These are phyloP conservation scores for Xylaria sp. DNA, from an alignment of 2,329 filamentous ascomycete species.

Conservation along the genomic window DNA sequence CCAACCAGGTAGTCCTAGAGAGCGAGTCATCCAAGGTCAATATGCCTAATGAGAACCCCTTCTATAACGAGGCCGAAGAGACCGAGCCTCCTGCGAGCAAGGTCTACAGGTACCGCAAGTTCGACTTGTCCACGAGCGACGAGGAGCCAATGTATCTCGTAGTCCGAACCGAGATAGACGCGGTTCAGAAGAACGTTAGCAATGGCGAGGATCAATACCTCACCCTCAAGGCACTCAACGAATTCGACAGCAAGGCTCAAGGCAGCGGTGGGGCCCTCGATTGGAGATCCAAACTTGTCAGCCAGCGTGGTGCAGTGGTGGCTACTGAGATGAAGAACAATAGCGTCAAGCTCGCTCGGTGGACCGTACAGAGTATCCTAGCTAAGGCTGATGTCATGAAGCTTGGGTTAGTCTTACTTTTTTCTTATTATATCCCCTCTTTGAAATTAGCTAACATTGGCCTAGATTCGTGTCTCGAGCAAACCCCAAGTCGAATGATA, in stretches of 20 bases:
- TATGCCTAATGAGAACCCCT: slow-evolving; percentile 92
- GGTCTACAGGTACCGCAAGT: slow-evolving; percentile 97
- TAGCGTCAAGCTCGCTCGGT: slow-evolving; percentile 96
- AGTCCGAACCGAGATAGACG: slow-evolving; percentile 95
- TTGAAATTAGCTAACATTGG: slow-evolving; percentile 29
- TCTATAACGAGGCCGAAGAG: slow-evolving; percentile 95
- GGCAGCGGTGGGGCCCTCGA: slow-evolving; percentile 94
- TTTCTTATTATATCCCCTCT: slow-evolving; percentile 1
- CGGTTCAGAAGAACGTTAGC: slow-evolving; percentile 93
- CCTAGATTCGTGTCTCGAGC: slow-evolving; percentile 90
- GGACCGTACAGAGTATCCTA: slow-evolving; percentile 97
- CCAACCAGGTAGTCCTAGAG: slow-evolving; percentile 93
- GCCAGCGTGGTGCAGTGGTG: slow-evolving; percentile 94
- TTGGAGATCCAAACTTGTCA: slow-evolving; percentile 95
- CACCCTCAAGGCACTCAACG: slow-evolving; percentile 95
- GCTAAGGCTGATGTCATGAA: slow-evolving; percentile 99
- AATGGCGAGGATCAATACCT: slow-evolving; percentile 91
- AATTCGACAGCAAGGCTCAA: slow-evolving; percentile 98
- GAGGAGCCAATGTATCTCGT: slow-evolving; percentile 94
- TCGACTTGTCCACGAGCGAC: slow-evolving; percentile 94
- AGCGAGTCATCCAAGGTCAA: slow-evolving; percentile 80
- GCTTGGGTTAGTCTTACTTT: slow-evolving; percentile 75
- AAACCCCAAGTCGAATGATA: slow-evolving; percentile 91
- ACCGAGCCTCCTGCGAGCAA: slow-evolving; percentile 94
- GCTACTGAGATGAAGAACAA: slow-evolving; percentile 99